These are phyloP conservation scores for Erythrobasidium yunnanense DNA, from an alignment of 768 basidiomycete species.

Conservation along the genomic window DNA sequence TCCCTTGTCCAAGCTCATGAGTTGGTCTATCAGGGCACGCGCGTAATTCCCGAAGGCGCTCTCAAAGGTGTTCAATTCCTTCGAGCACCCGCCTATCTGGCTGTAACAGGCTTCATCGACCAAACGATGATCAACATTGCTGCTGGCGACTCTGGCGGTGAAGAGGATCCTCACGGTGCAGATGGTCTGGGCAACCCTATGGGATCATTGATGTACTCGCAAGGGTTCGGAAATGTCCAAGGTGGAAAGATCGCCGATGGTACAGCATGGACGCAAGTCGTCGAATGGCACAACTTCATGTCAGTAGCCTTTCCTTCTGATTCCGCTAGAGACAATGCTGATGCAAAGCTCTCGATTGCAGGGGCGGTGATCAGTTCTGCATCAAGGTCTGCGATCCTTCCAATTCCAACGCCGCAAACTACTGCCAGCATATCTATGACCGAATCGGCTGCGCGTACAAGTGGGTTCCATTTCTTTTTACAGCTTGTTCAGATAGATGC, in stretches of 20 bases:
- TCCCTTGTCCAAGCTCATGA: constrained; percentile 35
- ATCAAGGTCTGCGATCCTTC: constrained; percentile 56
- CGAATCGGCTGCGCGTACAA: constrained; percentile 66
- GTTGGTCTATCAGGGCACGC: constrained; percentile 53
- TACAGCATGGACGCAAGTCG: constrained; percentile 46
- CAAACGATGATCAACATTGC: constrained; percentile 53
- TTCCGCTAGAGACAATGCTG: background rate
- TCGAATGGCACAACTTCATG: constrained; percentile 59
- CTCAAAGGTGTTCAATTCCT: constrained; percentile 57
- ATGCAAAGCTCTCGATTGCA: background rate
- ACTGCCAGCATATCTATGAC: constrained; percentile 59
- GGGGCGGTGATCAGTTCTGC: constrained; percentile 48
- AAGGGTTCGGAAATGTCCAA: constrained; percentile 26
- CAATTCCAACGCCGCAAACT: constrained; percentile 40
- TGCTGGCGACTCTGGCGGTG: constrained; percentile 57
- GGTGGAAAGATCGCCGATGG: constrained; percentile 32
- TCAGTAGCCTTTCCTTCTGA: background rate
- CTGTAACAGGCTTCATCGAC: constrained; percentile 54
- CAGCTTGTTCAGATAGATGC: background rate
- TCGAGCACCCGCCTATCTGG: constrained; percentile 46
- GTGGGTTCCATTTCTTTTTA: constrained; percentile 37
- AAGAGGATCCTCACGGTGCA: constrained; percentile 54
- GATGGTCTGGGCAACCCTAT: constrained; percentile 57
- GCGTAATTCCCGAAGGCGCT: constrained; percentile 57
- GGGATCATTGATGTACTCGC: constrained; percentile 14